These are phyloP conservation scores for Aspergillus sp. DNA, from an alignment of 2,329 filamentous ascomycete genomes.

Conservation along the genomic window DNA sequence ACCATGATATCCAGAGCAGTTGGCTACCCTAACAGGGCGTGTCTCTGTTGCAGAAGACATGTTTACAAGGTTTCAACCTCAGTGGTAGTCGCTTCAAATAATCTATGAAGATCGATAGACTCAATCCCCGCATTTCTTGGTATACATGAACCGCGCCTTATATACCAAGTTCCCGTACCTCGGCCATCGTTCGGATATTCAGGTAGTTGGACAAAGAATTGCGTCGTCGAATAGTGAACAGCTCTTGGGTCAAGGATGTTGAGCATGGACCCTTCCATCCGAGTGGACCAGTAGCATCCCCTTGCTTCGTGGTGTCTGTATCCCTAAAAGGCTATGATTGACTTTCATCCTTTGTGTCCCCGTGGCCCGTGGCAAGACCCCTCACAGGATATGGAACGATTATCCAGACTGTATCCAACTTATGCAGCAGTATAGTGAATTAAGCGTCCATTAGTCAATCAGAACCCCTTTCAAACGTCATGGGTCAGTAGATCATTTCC, in stretches of 20 bases:
- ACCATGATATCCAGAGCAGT: slow-evolving; percentile 38
- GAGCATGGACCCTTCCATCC: too few relatives aligned
- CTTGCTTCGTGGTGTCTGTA: not conserved
- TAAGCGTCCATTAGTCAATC: not conserved
- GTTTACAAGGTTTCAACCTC: not conserved
- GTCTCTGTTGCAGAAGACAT: not conserved
- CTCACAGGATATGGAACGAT: not conserved
- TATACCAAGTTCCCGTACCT: too few relatives aligned
- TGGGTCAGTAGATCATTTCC: not conserved
- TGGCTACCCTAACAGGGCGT: slow-evolving; percentile 35
- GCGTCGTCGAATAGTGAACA: too few relatives aligned
- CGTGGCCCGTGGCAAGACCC: not conserved
- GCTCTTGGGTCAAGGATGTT: too few relatives aligned
- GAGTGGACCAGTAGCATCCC: too few relatives aligned
- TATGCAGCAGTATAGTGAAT: too few relatives aligned
- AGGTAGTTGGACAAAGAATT: too few relatives aligned
- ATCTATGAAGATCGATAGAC: not conserved
- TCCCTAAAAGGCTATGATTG: not conserved
- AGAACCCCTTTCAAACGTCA: not conserved
- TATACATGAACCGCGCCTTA: too few relatives aligned
- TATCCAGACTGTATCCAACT: not conserved
- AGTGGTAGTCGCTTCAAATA: not conserved
- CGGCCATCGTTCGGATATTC: too few relatives aligned
- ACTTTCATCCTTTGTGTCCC: not conserved
- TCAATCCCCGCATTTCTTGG: too few relatives aligned